Conservation (phyloP, 2,329 filamentous ascomycete genomes). For the Trichoderma aggressivum region DNA sequence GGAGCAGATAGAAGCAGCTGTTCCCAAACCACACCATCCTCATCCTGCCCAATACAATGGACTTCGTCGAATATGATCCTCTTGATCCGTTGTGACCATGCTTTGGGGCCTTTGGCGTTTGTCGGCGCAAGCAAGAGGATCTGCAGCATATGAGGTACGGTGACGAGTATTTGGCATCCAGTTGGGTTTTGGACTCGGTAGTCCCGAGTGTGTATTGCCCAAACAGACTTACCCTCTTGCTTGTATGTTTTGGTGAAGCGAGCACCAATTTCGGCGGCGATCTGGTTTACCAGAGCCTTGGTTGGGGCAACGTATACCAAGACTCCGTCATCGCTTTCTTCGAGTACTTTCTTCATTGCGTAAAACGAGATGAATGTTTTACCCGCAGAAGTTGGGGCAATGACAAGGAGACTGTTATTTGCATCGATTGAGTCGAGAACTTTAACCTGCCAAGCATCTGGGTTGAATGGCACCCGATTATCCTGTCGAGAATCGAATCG, state of each 20-base stretch:
- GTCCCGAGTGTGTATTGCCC: constrained; percentile 75
- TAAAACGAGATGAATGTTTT: constrained; percentile 86
- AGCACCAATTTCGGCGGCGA: constrained; percentile 73
- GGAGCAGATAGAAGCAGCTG: constrained; percentile 70
- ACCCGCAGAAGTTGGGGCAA: constrained; percentile 74
- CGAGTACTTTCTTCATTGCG: constrained; percentile 73
- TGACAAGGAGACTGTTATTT: constrained; percentile 67
- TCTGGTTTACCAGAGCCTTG: constrained; percentile 80
- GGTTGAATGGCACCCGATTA: constrained; percentile 64
- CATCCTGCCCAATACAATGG: constrained; percentile 72
- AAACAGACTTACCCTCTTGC: constrained; percentile 60
- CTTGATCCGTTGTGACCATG: constrained; percentile 66
- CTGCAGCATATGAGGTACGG: constrained; percentile 73
- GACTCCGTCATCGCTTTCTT: constrained; percentile 64
- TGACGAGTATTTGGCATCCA: constrained; percentile 72
- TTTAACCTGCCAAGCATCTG: constrained; percentile 72
- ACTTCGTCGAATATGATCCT: constrained; percentile 82
- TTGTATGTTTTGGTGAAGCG: constrained; percentile 67
- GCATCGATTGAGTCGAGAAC: constrained; percentile 72
- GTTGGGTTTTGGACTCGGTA: constrained; percentile 70
- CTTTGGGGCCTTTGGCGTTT: constrained; percentile 52
- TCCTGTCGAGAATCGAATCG: constrained; percentile 67
- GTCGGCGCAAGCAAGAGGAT: constrained; percentile 68
- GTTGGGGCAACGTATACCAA: constrained; percentile 78
- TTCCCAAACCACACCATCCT: constrained; percentile 76